These are phyloP conservation scores for Alternaria consortialis DNA, from an alignment of 2,329 filamentous ascomycete genomes.

Conservation along the genomic window DNA sequence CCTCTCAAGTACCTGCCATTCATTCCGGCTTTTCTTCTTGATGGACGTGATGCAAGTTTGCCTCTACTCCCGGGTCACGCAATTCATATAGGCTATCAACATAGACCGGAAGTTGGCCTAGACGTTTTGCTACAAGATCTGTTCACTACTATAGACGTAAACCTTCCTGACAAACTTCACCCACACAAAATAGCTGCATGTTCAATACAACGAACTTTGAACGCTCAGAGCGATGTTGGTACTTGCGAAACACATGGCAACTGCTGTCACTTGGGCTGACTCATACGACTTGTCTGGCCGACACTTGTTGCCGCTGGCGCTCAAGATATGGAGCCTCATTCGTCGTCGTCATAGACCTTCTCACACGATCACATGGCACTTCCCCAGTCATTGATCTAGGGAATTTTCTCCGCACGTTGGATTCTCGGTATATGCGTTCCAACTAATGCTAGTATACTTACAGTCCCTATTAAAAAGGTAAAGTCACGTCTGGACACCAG, in stretches of 20 bases:
- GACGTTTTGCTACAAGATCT: neutral
- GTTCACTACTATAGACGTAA: neutral
- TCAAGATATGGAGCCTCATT: constrained; percentile 26
- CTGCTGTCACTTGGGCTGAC: neutral
- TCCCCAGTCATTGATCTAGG: constrained; percentile 4
- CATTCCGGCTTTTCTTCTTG: constrained; percentile 41
- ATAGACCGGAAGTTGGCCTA: neutral
- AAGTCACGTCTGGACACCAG: neutral
- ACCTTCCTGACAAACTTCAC: neutral
- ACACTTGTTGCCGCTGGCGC: constrained; percentile 27
- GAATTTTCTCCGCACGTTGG: constrained; percentile 10
- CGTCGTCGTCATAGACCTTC: constrained; percentile 40
- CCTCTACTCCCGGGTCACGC: constrained; percentile 7
- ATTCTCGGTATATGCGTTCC: neutral
- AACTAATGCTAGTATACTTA: neutral
- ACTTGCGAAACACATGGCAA: constrained; percentile 7
- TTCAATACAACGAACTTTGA: neutral
- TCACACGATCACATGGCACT: constrained; percentile 27
- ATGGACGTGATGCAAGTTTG: constrained; percentile 20
- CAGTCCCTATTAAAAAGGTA: neutral
- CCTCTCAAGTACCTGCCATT: constrained; percentile 23
- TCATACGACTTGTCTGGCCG: constrained; percentile 4
- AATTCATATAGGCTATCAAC: neutral
- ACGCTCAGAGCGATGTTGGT: neutral
- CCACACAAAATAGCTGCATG: neutral